A percentile compares a stretch with the other conserved stretches of the same genome.
Evolutionary conservation across 352 stramenopile genomes (phyloP).

Genomic region (Globisporangium cystogenes): DNA sequence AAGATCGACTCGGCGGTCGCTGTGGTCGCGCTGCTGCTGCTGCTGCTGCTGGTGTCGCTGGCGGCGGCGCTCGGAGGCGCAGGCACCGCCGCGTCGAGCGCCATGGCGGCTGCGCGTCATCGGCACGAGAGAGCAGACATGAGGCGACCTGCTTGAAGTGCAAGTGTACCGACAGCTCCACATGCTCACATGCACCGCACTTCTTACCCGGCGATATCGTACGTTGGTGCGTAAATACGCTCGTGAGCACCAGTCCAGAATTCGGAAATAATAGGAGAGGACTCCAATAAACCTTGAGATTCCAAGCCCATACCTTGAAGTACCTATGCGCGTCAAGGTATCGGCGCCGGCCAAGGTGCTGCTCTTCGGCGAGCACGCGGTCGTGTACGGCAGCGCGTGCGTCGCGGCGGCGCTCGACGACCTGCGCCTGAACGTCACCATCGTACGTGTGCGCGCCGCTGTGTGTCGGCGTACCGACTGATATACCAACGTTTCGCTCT

Average conservation of each 20-base stretch:
- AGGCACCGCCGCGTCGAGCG: background rate
- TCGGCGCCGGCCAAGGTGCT: constrained; percentile 88
- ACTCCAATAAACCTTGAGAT: no score
- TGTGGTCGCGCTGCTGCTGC: background rate
- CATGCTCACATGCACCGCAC: no score
- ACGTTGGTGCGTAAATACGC: no score
- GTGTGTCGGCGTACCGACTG: no score
- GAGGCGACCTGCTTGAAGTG: background rate
- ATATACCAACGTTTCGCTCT: no score
- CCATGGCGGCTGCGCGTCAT: background rate
- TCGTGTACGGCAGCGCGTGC: constrained; percentile 83
- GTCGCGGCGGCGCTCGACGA: constrained; percentile 81
- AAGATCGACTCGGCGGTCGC: constrained; percentile 21
- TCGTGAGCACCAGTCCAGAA: no score
- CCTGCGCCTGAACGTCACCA: constrained; percentile 67
- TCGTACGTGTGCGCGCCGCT: constrained; percentile 43
- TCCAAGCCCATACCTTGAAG: no score
- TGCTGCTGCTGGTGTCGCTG: background rate
- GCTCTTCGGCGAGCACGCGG: constrained; percentile 87
- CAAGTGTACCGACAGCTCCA: no score
- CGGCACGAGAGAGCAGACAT: background rate
- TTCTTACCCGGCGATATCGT: no score
- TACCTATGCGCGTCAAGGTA: constrained; percentile 37
- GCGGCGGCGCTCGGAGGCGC: background rate
- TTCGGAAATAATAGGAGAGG: no score